Evolutionary conservation across 2,329 filamentous ascomycete species (phyloP).

Genomic region (Nannizzia gypsea): DNA sequence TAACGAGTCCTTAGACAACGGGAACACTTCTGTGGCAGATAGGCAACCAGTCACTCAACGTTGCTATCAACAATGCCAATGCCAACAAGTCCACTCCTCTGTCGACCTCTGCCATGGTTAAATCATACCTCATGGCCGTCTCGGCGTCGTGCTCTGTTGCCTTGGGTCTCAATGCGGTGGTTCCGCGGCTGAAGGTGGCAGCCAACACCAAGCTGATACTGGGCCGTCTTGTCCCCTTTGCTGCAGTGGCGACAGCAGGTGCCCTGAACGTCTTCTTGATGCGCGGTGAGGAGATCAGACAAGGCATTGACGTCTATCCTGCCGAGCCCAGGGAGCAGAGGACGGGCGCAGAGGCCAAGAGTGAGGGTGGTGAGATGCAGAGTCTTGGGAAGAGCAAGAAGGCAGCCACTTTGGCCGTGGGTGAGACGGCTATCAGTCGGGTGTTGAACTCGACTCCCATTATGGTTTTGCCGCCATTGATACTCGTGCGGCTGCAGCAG

Average conservation of each 20-base stretch:
- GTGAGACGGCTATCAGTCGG: constrained; percentile 80
- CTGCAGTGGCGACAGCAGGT: constrained; percentile 82
- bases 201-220: constrained; percentile 66
- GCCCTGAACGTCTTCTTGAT: constrained; percentile 94
- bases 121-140: constrained; percentile 87
- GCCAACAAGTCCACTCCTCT: constrained; percentile 94
- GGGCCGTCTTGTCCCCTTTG: constrained; percentile 84
- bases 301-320: constrained; percentile 85
- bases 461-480: constrained; percentile 86
- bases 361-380: constrained; percentile 52
- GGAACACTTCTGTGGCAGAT: constrained; percentile 92
- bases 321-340: constrained; percentile 62
- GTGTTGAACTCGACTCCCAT: constrained; percentile 92
- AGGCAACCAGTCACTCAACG: constrained; percentile 93
- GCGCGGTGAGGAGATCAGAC: constrained; percentile 88
- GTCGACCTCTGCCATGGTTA: constrained; percentile 63
- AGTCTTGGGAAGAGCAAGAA: constrained; percentile 77
- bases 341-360: constrained; percentile 42
- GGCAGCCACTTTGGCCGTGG: constrained; percentile 79
- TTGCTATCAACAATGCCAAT: constrained; percentile 94
- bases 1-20: constrained; percentile 43
- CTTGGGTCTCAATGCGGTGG: constrained; percentile 77
- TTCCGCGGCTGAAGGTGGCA: constrained; percentile 66
- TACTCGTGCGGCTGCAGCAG: constrained; percentile 74
- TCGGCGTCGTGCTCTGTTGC: constrained; percentile 89